These are phyloP conservation scores for Diaporthe sp. DNA, from an alignment of 2,329 filamentous ascomycete species.

Conservation along the genomic window DNA sequence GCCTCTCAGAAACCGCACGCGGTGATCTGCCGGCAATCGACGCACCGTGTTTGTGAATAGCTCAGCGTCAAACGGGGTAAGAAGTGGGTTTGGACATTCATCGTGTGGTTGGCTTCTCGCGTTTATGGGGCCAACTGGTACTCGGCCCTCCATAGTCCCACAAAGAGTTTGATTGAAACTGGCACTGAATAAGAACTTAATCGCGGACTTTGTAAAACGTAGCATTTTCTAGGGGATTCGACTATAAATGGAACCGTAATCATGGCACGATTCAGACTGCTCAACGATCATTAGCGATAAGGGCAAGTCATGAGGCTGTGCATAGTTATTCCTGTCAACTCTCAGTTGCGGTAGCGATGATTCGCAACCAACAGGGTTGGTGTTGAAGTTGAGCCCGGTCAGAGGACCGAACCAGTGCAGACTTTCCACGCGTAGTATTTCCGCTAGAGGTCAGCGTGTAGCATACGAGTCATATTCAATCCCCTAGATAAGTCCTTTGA, in stretches of 20 bases:
- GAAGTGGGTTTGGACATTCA: background rate
- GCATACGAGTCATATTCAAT: background rate
- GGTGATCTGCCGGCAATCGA: background rate
- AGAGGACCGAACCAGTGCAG: background rate
- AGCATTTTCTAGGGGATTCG: background rate
- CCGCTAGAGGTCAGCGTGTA: background rate
- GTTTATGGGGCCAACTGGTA: background rate
- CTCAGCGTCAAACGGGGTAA: background rate
- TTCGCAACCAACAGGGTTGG: background rate
- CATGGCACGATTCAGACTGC: background rate
- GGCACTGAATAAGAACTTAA: background rate
- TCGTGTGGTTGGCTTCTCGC: background rate
- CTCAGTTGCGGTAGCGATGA: background rate
- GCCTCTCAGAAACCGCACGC: background rate
- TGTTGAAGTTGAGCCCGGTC: background rate
- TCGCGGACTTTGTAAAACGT: background rate
- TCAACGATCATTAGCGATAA: background rate
- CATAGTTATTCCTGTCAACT: background rate
- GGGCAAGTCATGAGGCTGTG: background rate
- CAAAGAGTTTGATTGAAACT: background rate
- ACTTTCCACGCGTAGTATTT: background rate
- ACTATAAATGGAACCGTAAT: background rate
- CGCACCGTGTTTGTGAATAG: background rate
- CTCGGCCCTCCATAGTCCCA: background rate
- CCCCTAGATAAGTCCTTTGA: background rate